These are phyloP conservation scores for Sclerotinia minor DNA, from an alignment of 2,329 filamentous ascomycete species.

Conservation along the genomic window DNA sequence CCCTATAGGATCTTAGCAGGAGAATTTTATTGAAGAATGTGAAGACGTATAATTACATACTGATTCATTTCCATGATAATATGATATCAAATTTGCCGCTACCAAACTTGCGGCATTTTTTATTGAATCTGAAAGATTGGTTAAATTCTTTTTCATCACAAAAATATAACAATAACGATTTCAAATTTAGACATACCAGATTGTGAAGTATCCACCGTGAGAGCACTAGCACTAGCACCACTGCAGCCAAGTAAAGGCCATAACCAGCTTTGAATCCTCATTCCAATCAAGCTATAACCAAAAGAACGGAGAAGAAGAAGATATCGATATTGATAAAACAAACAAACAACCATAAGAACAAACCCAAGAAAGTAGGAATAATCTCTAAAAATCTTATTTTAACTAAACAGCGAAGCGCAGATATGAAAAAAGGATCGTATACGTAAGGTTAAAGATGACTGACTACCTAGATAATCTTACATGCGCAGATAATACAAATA, in stretches of 20 bases:
- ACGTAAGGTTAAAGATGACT: constrained; percentile 8
- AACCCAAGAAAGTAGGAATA: constrained; percentile 17
- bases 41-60: constrained; percentile 36
- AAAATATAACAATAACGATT: neutral
- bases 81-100: constrained; percentile 52
- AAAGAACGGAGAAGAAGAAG: constrained; percentile 1
- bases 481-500: neutral
- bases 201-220: constrained; percentile 36
- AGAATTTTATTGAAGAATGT: constrained; percentile 44
- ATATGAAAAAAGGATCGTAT: constrained; percentile 17
- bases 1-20: constrained; percentile 49
- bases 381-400: constrained; percentile 15
- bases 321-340: constrained; percentile 15
- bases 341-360: neutral
- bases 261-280: constrained; percentile 34
- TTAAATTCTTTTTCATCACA: neutral
- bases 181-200: constrained; percentile 33
- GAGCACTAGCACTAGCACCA: constrained; percentile 28
- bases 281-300: constrained; percentile 28
- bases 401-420: constrained; percentile 1
- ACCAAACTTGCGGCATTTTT: constrained; percentile 42
- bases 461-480: no score
- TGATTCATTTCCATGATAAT: constrained; percentile 54
- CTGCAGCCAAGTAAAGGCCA: constrained; percentile 30
- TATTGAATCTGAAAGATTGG: constrained; percentile 38